phyloP scores from a whole-genome alignment of 768 basidiomycete genomes.

The Termitomyces sp. region DNA sequence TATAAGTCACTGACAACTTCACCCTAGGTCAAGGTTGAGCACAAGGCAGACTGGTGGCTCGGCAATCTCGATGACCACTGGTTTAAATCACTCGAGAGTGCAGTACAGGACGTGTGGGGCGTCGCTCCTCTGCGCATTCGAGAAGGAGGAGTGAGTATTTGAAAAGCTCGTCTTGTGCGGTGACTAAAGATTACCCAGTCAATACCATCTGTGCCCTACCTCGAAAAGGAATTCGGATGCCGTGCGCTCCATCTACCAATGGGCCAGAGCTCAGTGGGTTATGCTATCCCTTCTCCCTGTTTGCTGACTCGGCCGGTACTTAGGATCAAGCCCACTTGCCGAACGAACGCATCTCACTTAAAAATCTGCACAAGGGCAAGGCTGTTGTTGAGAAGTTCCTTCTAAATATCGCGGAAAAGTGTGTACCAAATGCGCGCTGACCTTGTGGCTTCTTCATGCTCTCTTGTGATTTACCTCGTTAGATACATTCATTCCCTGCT shows the following conservation, averaged over 20 bases:
- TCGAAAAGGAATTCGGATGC: conserved; percentile 89
- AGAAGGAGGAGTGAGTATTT: conserved; percentile 77
- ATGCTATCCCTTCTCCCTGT: background rate
- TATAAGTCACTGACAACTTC: background rate
- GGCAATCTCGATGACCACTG: conserved; percentile 80
- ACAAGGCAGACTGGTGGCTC: conserved; percentile 95
- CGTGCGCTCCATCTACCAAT: conserved; percentile 91
- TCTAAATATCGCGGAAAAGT: conserved; percentile 38
- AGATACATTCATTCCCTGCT: background rate
- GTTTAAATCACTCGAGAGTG: conserved; percentile 80
- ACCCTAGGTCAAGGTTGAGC: conserved; percentile 65
- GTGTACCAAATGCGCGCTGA: background rate
- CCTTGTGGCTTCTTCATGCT: background rate
- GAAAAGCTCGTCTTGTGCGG: background rate
- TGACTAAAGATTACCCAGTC: conserved; percentile 42
- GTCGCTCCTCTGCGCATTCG: conserved; percentile 80
- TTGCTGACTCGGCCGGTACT: background rate
- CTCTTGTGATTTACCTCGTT: background rate
- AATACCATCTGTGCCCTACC: conserved; percentile 88
- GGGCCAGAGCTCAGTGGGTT: conserved; percentile 80
- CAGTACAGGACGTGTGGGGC: conserved; percentile 85
- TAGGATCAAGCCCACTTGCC: conserved; percentile 91
- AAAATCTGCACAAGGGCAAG: conserved; percentile 76
- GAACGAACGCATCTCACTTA: conserved; percentile 85
- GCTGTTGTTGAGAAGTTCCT: conserved; percentile 74